Percentiles rank a stretch among this genome's conserved stretches.
Evolutionary conservation across 768 basidiomycete species (phyloP).

Genomic region (Daedaleopsis sinensis): DNA sequence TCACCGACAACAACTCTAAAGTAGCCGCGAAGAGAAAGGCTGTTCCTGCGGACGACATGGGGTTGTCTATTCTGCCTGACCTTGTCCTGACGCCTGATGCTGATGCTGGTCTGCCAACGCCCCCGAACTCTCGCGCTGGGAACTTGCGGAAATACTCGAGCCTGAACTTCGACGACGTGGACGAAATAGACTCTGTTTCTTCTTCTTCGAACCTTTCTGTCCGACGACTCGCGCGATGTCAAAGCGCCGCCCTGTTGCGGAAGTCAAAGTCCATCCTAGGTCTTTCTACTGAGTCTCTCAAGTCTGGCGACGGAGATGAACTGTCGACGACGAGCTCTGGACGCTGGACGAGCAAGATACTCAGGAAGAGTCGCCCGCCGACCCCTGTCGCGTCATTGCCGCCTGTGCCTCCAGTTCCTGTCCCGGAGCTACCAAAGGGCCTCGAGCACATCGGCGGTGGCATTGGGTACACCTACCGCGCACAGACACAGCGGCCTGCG

Average conservation of each 20-base stretch:
- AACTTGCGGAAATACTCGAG: conserved; percentile 32
- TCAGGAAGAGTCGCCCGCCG: conserved; percentile 39
- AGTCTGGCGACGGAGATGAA: conserved; percentile 6
- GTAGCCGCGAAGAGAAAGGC: neutral
- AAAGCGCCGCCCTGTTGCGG: conserved; percentile 8
- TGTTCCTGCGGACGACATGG: neutral
- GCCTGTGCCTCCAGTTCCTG: conserved; percentile 30
- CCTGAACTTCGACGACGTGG: conserved; percentile 30
- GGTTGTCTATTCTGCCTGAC: conserved; percentile 12
- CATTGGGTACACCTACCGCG: conserved; percentile 30
- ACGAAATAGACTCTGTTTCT: conserved; percentile 21
- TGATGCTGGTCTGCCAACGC: neutral
- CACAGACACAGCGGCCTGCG: conserved; percentile 15
- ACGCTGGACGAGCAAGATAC: conserved; percentile 43
- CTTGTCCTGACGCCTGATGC: conserved; percentile 7
- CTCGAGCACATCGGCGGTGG: conserved; percentile 38
- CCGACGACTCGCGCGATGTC: conserved; percentile 15
- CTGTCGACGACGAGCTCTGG: conserved; percentile 15
- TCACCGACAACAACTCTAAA: neutral
- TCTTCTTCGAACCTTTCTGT: conserved; percentile 1
- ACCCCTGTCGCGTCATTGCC: conserved; percentile 24
- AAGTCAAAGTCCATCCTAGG: conserved; percentile 22
- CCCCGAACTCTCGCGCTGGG: conserved; percentile 9
- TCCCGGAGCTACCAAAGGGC: conserved; percentile 41
- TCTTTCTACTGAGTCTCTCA: conserved; percentile 37